A percentile compares a stretch with the other conserved stretches of the same genome.
Conservation (phyloP, 2,329 filamentous ascomycete species). For the Ciborinia camelliae region DNA sequence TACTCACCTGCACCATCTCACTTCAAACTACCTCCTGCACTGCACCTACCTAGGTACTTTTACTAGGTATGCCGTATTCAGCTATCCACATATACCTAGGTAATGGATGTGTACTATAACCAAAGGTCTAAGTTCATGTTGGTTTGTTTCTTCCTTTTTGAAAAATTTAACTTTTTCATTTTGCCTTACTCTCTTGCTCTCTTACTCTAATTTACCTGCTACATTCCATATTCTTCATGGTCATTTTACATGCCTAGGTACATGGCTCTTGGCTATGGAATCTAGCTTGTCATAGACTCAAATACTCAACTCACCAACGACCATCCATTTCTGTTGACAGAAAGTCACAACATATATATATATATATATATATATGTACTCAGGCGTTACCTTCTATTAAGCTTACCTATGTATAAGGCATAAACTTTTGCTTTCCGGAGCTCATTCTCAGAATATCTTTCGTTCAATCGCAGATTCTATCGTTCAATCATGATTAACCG, state of each 20-base stretch:
- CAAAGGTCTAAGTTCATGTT: too few species aligned
- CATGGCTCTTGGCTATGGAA: neutral
- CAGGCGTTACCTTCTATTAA: neutral
- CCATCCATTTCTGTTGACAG: neutral
- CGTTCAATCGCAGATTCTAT: neutral
- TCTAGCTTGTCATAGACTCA: neutral
- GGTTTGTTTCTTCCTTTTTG: neutral
- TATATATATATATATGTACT: neutral
- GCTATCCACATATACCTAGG: too few species aligned
- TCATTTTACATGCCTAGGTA: neutral
- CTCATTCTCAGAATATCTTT: neutral
- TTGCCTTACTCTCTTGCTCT: too few species aligned
- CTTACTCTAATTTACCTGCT: neutral
- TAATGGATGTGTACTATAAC: too few species aligned
- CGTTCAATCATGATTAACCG: slow-evolving; percentile 8
- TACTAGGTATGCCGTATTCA: too few species aligned
- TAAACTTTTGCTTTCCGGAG: neutral
- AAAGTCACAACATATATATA: neutral
- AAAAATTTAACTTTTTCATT: too few species aligned
- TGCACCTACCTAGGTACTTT: too few species aligned
- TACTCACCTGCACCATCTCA: too few species aligned
- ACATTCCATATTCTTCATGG: neutral
- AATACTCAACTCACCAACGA: neutral
- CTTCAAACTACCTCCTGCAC: too few species aligned
- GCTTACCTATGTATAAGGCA: neutral